A percentile compares a stretch with the other conserved stretches of the same genome.
phyloP scores from a whole-genome alignment of 176 grass and related monocot species.

The Sorghum bicolor region DNA sequence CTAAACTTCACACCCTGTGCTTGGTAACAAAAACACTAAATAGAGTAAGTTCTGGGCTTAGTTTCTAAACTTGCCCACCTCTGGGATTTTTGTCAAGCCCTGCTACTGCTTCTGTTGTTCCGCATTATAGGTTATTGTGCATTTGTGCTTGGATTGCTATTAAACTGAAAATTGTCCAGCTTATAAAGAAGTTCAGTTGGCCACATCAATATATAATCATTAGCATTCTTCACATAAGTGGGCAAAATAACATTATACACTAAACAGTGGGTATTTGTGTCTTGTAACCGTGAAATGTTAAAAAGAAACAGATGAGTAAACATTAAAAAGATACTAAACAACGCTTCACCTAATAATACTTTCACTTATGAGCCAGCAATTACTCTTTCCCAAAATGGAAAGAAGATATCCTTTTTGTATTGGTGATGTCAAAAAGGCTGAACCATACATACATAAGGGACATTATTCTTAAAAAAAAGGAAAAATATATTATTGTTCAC shows the following conservation, averaged over 20 bases:
- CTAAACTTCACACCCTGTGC: neutral
- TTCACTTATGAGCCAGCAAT: neutral
- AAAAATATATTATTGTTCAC: neutral
- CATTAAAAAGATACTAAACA: neutral
- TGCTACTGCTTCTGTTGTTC: neutral
- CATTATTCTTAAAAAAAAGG: neutral
- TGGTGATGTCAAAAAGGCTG: neutral
- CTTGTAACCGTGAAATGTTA: neutral
- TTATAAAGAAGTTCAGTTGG: neutral
- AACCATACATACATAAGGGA: constrained; percentile 8
- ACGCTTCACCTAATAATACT: neutral
- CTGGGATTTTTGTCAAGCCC: neutral
- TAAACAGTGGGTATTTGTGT: neutral
- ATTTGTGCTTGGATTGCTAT: neutral
- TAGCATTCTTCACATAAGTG: neutral
- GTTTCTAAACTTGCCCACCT: neutral
- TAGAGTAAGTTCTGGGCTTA: neutral
- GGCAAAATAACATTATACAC: neutral
- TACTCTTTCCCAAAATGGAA: constrained; percentile 3
- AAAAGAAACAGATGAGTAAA: constrained; percentile 6
- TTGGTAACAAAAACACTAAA: neutral
- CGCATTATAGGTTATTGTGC: neutral
- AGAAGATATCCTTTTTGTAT: neutral
- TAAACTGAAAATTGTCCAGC: neutral
- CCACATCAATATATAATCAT: neutral